These are phyloP conservation scores for Nannochloris sp. DNA, from an alignment of 139 green algal genomes.

Conservation along the genomic window DNA sequence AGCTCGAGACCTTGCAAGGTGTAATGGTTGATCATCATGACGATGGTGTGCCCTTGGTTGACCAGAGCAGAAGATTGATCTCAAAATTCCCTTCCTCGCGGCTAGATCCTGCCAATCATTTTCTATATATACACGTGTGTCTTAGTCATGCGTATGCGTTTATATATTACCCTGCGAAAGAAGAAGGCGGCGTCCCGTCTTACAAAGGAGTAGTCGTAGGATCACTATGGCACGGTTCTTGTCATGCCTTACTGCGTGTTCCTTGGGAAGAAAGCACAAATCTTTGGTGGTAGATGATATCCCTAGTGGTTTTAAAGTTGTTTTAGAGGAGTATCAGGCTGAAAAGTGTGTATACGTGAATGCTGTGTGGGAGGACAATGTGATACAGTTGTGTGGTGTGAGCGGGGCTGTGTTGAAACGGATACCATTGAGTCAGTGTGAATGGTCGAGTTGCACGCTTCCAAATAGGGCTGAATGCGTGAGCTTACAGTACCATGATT, in stretches of 20 bases:
- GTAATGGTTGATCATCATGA: no score
- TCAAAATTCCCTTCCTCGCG: no score
- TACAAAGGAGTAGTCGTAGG: no score
- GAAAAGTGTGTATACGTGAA: background rate
- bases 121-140: no score
- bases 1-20: no score
- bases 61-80: no score
- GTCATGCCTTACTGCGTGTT: background rate
- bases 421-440: background rate
- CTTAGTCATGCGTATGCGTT: no score
- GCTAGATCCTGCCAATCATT: no score
- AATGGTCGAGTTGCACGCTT: slow-evolving; percentile 12
- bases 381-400: background rate
- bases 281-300: background rate
- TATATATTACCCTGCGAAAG: no score
- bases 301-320: background rate
- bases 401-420: slow-evolving; percentile 6
- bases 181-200: no score
- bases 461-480: slow-evolving; percentile 8
- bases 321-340: background rate
- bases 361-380: background rate
- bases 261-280: background rate
- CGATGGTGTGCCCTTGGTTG: no score
- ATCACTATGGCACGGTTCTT: no score
- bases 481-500: slow-evolving; percentile 1